A percentile compares a stretch with the other conserved stretches of the same genome.
Evolutionary conservation across 371 early-diverging fungal species (phyloP).

Genomic region (Zychaea mexicana): DNA sequence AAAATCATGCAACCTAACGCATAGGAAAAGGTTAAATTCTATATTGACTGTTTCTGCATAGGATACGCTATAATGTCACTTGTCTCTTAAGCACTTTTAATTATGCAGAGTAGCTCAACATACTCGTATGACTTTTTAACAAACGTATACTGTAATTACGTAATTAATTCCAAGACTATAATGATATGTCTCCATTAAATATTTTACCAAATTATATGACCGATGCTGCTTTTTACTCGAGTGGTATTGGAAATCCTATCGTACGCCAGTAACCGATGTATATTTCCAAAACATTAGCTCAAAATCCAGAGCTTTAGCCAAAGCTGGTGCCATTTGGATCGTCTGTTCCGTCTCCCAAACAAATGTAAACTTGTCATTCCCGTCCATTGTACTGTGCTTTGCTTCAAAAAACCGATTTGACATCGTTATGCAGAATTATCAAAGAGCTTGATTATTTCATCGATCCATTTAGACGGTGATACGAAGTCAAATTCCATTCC

Average conservation of each 20-base stretch:
- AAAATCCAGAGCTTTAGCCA: neutral
- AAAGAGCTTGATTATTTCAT: constrained; percentile 20
- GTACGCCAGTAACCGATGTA: neutral
- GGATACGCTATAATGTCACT: no score
- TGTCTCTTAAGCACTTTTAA: no score
- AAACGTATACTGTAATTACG: no score
- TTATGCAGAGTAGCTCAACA: no score
- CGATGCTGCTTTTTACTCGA: no score
- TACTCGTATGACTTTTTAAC: no score
- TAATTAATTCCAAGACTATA: no score
- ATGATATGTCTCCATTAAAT: no score
- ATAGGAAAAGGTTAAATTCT: no score
- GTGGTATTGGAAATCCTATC: neutral
- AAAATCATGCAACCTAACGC: no score
- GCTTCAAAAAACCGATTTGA: constrained; percentile 28
- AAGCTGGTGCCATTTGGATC: neutral
- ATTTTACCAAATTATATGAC: no score
- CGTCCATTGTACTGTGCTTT: neutral
- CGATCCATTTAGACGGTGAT: constrained; percentile 23
- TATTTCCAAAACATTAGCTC: neutral
- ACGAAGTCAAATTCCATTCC: constrained; percentile 34
- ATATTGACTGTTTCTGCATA: no score
- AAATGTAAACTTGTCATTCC: neutral
- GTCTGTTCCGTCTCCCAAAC: constrained; percentile 4
- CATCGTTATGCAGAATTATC: constrained; percentile 32